Base-by-base conservation (phyloP, 2,329 filamentous ascomycete species). In the Dactylellina drechsleri region DNA sequence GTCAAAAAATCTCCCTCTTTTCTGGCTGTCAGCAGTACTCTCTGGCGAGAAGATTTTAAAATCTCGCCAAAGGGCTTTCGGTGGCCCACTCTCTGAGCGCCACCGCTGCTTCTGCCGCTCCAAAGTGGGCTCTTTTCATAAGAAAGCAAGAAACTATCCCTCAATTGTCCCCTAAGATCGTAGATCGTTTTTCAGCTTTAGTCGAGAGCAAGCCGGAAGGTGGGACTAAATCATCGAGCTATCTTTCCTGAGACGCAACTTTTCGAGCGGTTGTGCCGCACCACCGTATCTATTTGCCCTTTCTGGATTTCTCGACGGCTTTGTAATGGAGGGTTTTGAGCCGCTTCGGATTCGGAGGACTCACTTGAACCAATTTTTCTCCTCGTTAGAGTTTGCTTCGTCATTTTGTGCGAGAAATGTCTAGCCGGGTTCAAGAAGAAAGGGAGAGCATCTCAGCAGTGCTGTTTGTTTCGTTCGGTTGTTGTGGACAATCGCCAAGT, bases 81-180 rank as follows among this genome's bases (percentile, higher is more conserved):
- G 40, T 57, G 45, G 41, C 50, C 52, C 52, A 66, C 54, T 47
- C 26, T 31, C 36, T 47, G 61, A 20, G 45, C 50, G 52, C 61
- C 61, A 65, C 49, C 61, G 28, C 50, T 53, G 23, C 31, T n/a
- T 45, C 43, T 31, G 52, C 43, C 60, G 60, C 53, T 36, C 43
- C 43, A 45, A 49, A 54, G 53, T 64, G 60, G 60, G 15, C 20
- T 20, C 16, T 53, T 54, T 2, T 26, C 28, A 40, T 40, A 49
- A 49, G 47, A 54, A 28, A 49, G 43, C 43, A 18, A 64, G 18
- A 28, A 47, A 2, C 43, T 47, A 47, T 47, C 13, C 43, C 43
- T n/a, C 15, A 47, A 47, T n/a, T 47, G 43, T 18, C 13, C 13
- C 13, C 4, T 6, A 47, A n/a, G 8, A 18, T 18, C 16, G 43